These are phyloP conservation scores for Oropetium thomaeum DNA, from an alignment of 176 grass and related monocot genomes.

Conservation along the genomic window DNA sequence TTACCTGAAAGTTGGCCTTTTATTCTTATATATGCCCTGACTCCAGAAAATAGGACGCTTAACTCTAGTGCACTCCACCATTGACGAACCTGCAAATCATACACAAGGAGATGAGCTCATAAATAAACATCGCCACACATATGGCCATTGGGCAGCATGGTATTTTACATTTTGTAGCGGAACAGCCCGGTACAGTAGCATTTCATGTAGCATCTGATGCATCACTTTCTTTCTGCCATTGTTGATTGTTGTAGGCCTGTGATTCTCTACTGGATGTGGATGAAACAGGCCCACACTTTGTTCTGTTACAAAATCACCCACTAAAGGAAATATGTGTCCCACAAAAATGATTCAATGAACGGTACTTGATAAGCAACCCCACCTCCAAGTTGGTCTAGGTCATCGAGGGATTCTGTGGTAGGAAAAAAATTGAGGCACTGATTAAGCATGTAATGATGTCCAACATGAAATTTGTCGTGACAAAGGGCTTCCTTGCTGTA, in stretches of 20 bases:
- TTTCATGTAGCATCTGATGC: background rate
- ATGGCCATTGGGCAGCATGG: background rate
- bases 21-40: background rate
- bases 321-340: background rate
- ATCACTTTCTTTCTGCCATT: slow-evolving; percentile 2
- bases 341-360: slow-evolving; percentile 18
- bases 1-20: slow-evolving; percentile 4
- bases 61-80: background rate
- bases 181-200: background rate
- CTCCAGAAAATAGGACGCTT: background rate
- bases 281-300: background rate
- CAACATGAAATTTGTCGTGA: slow-evolving; percentile 4
- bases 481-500: no score
- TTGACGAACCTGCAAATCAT: background rate
- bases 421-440: background rate
- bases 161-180: background rate
- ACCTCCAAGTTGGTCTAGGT: slow-evolving; percentile 33
- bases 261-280: slow-evolving; percentile 4
- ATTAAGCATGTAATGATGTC: slow-evolving; percentile 7
- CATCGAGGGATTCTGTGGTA: slow-evolving; percentile 31
- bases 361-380: slow-evolving; percentile 31
- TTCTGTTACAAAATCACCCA: slow-evolving; percentile 25
- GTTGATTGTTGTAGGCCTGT: background rate
- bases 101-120: background rate
- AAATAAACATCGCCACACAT: background rate